phyloP scores from a whole-genome alignment of 1,139 yeast species.

The Blastobotrys serpentis region DNA sequence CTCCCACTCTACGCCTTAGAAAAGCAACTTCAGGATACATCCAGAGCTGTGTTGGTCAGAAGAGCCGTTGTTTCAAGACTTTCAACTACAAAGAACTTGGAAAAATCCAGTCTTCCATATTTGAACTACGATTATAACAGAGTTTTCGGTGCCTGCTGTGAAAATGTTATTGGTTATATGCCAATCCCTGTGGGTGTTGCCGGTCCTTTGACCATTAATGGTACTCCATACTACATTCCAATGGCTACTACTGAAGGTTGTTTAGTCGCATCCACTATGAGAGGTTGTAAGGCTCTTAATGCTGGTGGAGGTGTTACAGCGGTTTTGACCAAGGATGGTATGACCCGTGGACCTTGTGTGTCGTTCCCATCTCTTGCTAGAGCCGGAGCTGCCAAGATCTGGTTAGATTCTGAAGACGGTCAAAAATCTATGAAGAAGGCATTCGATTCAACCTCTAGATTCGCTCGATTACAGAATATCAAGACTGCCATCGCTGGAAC shows the following conservation, averaged over 20 bases:
- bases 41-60: constrained; percentile 91
- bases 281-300: constrained; percentile 98
- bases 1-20: constrained; percentile 92
- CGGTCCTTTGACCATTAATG: constrained; percentile 92
- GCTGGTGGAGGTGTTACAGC: constrained; percentile 96
- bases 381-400: constrained; percentile 92
- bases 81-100: constrained; percentile 79
- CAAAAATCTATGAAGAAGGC: constrained; percentile 79
- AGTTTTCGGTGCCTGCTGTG: constrained; percentile 98
- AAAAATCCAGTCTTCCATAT: constrained; percentile 72
- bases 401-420: constrained; percentile 97
- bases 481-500: constrained; percentile 97
- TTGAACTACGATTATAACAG: constrained; percentile 86
- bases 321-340: constrained; percentile 91
- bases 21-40: constrained; percentile 80
- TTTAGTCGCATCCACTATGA: constrained; percentile 95
- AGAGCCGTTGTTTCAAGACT: constrained; percentile 84
- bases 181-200: constrained; percentile 98
- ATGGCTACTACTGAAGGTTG: constrained; percentile 99
- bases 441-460: constrained; percentile 93
- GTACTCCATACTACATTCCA: constrained; percentile 83
- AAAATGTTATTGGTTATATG: constrained; percentile 93
- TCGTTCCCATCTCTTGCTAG: constrained; percentile 75
- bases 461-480: constrained; percentile 88
- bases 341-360: constrained; percentile 99